Evolutionary conservation across 2,329 filamentous ascomycete species (phyloP).

Genomic region (Botrytis deweyae): DNA sequence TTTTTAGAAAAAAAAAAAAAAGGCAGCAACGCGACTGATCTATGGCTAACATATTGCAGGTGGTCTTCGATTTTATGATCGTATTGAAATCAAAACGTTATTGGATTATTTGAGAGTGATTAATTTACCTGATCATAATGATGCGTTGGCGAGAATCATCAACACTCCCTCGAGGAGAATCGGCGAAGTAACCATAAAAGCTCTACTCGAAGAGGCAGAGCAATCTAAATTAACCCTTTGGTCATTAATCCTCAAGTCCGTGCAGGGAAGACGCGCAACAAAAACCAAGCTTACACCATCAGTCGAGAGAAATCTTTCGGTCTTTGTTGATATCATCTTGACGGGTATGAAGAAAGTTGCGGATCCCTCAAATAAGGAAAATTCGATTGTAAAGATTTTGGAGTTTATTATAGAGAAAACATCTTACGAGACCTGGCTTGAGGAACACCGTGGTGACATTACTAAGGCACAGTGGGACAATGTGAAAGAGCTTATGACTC

Average conservation of each 20-base stretch:
- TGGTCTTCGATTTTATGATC: conserved; percentile 87
- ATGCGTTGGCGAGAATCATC: conserved; percentile 78
- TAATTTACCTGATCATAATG: conserved; percentile 81
- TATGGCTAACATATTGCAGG: conserved; percentile 40
- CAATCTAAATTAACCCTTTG: conserved; percentile 68
- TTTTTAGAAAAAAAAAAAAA: no score
- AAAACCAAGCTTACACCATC: conserved; percentile 55
- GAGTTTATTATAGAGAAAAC: conserved; percentile 62
- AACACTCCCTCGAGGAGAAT: conserved; percentile 81
- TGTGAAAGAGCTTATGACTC: conserved; percentile 79
- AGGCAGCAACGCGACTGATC: neutral
- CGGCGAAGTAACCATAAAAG: conserved; percentile 74
- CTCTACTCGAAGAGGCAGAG: conserved; percentile 75
- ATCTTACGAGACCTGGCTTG: conserved; percentile 71
- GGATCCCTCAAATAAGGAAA: conserved; percentile 24
- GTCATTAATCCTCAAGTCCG: conserved; percentile 63
- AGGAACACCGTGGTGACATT: conserved; percentile 69
- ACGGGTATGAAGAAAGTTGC: conserved; percentile 55
- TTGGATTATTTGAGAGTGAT: conserved; percentile 87
- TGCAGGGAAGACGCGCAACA: conserved; percentile 51
- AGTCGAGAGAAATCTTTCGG: conserved; percentile 55
- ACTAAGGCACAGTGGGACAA: conserved; percentile 82
- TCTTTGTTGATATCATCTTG: conserved; percentile 60
- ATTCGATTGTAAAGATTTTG: conserved; percentile 43
- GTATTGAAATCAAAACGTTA: conserved; percentile 81